These are phyloP conservation scores for Citrullus amarus DNA, from an alignment of 306 rosid species.

Conservation along the genomic window DNA sequence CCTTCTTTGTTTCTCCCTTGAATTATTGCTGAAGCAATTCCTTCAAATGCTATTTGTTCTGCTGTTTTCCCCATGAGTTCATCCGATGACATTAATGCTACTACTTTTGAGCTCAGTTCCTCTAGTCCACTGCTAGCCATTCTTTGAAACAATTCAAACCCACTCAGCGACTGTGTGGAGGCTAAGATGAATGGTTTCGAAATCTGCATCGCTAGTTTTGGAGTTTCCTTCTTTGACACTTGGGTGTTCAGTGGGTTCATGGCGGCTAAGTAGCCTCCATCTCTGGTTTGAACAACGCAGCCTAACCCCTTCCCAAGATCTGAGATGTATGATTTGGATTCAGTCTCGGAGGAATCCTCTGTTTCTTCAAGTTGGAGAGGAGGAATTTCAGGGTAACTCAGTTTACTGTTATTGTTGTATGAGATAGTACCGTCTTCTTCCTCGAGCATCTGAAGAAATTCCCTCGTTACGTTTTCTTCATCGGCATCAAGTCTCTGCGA, in stretches of 20 bases:
- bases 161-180: slow-evolving; percentile 34
- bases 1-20: slow-evolving; percentile 91
- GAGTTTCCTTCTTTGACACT: slow-evolving; percentile 43
- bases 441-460: slow-evolving; percentile 92
- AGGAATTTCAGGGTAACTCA: slow-evolving; percentile 32
- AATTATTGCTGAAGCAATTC: slow-evolving; percentile 79
- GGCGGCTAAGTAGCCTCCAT: slow-evolving; percentile 77
- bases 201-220: slow-evolving; percentile 86
- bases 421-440: slow-evolving; percentile 31
- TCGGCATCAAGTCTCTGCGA: slow-evolving; percentile 62
- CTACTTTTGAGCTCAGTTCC: slow-evolving; percentile 47
- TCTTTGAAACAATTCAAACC: slow-evolving; percentile 69
- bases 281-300: slow-evolving; percentile 65
- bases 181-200: slow-evolving; percentile 57
- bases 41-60: slow-evolving; percentile 92
- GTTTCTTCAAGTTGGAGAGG: slow-evolving; percentile 37
- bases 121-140: slow-evolving; percentile 56
- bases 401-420: slow-evolving; percentile 7
- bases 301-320: slow-evolving; percentile 93
- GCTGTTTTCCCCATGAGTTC: slow-evolving; percentile 83
- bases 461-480: slow-evolving; percentile 80
- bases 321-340: slow-evolving; percentile 53
- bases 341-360: slow-evolving; percentile 24
- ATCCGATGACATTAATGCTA: slow-evolving; percentile 56
- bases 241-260: slow-evolving; percentile 59